phyloP scores from a whole-genome alignment of 345 rosid genomes.

The Moricandia moricandioides region DNA sequence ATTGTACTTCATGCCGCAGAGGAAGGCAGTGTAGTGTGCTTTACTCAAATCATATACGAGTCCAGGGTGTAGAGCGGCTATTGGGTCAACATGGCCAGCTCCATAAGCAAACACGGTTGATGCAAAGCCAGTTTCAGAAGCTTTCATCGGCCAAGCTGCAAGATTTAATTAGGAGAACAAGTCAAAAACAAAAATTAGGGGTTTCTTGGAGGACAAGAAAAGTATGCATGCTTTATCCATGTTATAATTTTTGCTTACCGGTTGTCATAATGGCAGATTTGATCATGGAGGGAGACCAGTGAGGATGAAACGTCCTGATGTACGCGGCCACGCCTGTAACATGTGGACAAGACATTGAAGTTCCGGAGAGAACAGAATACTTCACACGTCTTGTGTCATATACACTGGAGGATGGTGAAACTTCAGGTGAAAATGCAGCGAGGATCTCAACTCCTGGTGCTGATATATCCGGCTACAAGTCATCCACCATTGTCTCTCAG shows the following conservation, averaged over 20 bases:
- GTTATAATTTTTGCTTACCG: slow-evolving; percentile 32
- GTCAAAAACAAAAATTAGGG: not conserved
- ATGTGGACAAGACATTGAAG: slow-evolving; percentile 68
- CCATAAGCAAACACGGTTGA: slow-evolving; percentile 52
- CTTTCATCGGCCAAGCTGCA: slow-evolving; percentile 48
- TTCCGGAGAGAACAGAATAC: slow-evolving; percentile 45
- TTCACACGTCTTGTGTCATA: slow-evolving; percentile 30
- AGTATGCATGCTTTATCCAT: not conserved
- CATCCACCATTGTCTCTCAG: not conserved
- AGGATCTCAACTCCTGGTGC: slow-evolving; percentile 51
- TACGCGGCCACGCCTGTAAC: slow-evolving; percentile 48
- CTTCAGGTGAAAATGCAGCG: slow-evolving; percentile 42
- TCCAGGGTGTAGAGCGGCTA: slow-evolving; percentile 43
- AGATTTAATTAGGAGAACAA: not conserved
- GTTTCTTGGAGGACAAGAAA: not conserved
- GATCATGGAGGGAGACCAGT: slow-evolving; percentile 63
- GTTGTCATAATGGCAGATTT: slow-evolving; percentile 66
- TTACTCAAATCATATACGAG: slow-evolving; percentile 37
- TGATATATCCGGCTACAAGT: slow-evolving; percentile 46
- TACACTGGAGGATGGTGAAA: slow-evolving; percentile 5
- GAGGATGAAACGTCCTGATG: slow-evolving; percentile 42
- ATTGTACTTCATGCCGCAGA: slow-evolving; percentile 43
- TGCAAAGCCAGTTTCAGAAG: slow-evolving; percentile 17
- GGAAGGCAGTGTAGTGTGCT: slow-evolving; percentile 44
- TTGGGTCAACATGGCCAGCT: slow-evolving; percentile 56